These are phyloP conservation scores for Chrysosporium queenslandicum DNA, from an alignment of 2,329 filamentous ascomycete species.

Conservation along the genomic window DNA sequence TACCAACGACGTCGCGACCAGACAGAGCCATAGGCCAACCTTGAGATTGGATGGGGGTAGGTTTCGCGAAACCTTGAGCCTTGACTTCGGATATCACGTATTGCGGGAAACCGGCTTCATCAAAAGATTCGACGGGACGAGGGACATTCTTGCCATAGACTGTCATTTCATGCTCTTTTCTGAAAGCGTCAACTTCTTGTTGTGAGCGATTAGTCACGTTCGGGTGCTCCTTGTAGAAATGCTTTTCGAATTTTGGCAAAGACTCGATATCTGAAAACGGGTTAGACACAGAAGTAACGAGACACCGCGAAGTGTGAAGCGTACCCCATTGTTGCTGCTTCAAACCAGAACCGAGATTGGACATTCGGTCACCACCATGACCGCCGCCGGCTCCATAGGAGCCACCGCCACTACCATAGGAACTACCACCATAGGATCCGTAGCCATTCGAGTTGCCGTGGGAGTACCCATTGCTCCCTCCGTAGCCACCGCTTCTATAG, in stretches of 20 bases:
- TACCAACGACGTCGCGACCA: constrained; percentile 95
- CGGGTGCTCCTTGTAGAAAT: constrained; percentile 94
- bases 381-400: constrained; percentile 29
- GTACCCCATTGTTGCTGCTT: constrained; percentile 83
- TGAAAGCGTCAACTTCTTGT: constrained; percentile 79
- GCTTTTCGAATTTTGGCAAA: constrained; percentile 96
- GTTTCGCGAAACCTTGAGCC: constrained; percentile 86
- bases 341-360: constrained; percentile 72
- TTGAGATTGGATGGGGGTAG: constrained; percentile 94
- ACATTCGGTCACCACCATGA: constrained; percentile 81
- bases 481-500: constrained; percentile 22
- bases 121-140: constrained; percentile 91
- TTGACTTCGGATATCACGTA: constrained; percentile 99
- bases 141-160: constrained; percentile 72
- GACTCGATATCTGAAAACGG: constrained; percentile 55
- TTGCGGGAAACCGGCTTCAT: constrained; percentile 90
- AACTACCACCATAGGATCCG: constrained; percentile 20
- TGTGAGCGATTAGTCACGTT: constrained; percentile 63
- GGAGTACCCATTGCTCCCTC: constrained; percentile 26
- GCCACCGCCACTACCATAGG: constrained; percentile 40
- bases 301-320: constrained; percentile 29
- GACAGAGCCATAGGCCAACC: constrained; percentile 99
- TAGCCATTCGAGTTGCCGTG: constrained; percentile 46
- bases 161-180: constrained; percentile 73
- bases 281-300: constrained; percentile 7